A percentile compares a stretch with the other conserved stretches of the same genome.
Conservation (phyloP, 2,329 filamentous ascomycete genomes). For the Sclerotinia spermophila region DNA sequence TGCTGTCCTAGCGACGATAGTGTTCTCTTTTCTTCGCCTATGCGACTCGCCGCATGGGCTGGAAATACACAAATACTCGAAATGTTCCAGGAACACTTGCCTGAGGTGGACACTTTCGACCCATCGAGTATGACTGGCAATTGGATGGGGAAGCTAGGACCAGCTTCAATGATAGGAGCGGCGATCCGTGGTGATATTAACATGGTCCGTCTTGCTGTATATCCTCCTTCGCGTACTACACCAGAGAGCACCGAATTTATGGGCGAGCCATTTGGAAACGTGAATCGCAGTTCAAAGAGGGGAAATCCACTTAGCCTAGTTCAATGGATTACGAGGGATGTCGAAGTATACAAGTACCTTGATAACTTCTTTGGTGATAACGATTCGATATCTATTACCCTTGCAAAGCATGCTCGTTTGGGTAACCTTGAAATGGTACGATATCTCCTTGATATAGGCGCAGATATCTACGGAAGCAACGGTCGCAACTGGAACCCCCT, state of each 20-base stretch:
- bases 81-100: background rate
- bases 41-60: conserved; percentile 18
- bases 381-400: background rate
- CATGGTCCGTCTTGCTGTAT: background rate
- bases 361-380: background rate
- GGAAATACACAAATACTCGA: conserved; percentile 19
- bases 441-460: background rate
- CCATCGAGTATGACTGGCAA: no score
- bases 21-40: conserved; percentile 3
- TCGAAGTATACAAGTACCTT: background rate
- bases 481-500: background rate
- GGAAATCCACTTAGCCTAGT: no score
- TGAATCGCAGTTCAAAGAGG: accelerated
- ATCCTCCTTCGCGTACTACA: no score
- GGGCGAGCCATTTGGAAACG: no score
- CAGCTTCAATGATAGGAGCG: background rate
- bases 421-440: background rate
- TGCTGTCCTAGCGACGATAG: accelerated
- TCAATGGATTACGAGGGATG: background rate
- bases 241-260: background rate
- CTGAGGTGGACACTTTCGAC: background rate
- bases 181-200: background rate
- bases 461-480: background rate
- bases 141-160: no score
- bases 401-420: background rate